These are phyloP conservation scores for Fraxinus floribunda DNA, from an alignment of 305 asterid genomes.

Conservation along the genomic window DNA sequence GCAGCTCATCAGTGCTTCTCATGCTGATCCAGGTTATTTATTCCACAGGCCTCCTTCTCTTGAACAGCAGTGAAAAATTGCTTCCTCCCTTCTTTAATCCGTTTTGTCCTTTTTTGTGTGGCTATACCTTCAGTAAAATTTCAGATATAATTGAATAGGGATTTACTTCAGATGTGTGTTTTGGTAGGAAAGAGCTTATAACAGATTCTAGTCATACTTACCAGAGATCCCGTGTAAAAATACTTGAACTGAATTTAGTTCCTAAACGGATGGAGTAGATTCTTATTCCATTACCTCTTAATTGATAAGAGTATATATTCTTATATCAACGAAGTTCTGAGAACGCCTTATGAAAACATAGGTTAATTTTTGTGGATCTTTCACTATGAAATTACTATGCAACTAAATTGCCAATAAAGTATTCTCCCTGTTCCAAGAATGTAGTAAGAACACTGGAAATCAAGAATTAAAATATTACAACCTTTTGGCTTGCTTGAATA, in stretches of 20 bases:
- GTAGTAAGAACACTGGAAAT: not conserved
- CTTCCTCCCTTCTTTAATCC: not conserved
- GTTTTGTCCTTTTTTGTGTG: not conserved
- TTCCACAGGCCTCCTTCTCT: not conserved
- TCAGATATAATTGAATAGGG: not conserved
- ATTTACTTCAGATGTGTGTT: not conserved
- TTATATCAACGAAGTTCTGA: not conserved
- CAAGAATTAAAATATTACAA: not conserved
- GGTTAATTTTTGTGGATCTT: not conserved
- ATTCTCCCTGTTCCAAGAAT: not conserved
- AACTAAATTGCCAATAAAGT: not conserved
- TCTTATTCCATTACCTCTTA: not conserved
- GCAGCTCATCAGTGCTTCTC: constrained; percentile 39
- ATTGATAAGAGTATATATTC: not conserved
- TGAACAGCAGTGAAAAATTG: not conserved
- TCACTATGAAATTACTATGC: not conserved
- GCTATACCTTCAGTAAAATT: not conserved
- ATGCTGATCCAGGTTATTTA: constrained; percentile 33
- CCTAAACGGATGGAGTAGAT: not conserved
- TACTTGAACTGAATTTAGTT: not conserved
- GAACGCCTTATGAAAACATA: not conserved
- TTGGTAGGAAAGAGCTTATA: not conserved
- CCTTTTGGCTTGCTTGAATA: not conserved
- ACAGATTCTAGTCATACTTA: not conserved
- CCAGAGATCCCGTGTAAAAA: not conserved